Evolutionary conservation across 441 rosid genomes (phyloP).

Genomic region (Adansonia gregorii): DNA sequence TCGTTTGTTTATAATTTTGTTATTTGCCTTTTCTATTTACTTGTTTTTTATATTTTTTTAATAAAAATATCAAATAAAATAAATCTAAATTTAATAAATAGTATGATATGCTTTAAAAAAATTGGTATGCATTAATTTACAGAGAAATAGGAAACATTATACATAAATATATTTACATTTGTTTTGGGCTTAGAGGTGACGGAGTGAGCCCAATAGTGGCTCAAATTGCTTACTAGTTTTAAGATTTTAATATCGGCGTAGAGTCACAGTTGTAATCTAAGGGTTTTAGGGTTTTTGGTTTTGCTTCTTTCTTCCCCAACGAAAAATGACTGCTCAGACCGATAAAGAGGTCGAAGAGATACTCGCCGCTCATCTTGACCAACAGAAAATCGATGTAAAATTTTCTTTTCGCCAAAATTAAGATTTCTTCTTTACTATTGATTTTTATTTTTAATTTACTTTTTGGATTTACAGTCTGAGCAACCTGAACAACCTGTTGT

Average conservation of each 20-base stretch:
- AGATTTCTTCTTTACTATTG: neutral
- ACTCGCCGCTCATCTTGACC: conserved; percentile 48
- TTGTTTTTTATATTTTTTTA: too few species aligned
- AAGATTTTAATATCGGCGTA: too few species aligned
- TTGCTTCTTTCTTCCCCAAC: neutral
- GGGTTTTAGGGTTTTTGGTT: conserved; percentile 55
- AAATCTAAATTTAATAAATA: too few species aligned
- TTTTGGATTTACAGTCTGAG: neutral
- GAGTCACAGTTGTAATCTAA: too few species aligned
- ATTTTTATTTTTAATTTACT: neutral
- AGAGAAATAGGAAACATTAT: too few species aligned
- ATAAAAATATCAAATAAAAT: too few species aligned
- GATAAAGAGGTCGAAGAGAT: conserved; percentile 63
- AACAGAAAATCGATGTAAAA: conserved; percentile 63
- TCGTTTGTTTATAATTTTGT: too few species aligned
- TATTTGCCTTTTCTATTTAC: too few species aligned
- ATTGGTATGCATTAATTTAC: too few species aligned
- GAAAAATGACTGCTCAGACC: conserved; percentile 63
- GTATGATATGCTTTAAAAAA: too few species aligned
- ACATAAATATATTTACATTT: too few species aligned
- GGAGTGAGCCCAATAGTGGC: neutral
- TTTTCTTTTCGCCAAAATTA: neutral
- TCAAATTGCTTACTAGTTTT: neutral
- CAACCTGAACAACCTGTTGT: conserved; percentile 10
- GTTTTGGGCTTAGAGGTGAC: too few species aligned